These are phyloP conservation scores for Xylaria hypoxylon DNA, from an alignment of 2,329 filamentous ascomycete species.

Conservation along the genomic window DNA sequence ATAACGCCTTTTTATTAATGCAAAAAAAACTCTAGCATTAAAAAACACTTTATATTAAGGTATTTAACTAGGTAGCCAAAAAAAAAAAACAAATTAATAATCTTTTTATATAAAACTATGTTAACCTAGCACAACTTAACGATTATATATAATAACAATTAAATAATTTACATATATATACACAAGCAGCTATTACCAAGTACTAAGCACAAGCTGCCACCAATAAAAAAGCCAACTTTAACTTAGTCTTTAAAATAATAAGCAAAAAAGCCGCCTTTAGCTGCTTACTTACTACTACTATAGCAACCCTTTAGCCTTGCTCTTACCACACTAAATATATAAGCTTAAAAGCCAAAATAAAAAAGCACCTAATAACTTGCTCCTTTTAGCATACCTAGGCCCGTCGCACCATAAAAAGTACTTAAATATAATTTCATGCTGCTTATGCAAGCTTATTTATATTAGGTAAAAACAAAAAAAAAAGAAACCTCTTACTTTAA, in stretches of 20 bases:
- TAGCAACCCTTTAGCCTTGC: too few species aligned
- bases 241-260: neutral
- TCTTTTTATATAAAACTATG: neutral
- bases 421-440: neutral
- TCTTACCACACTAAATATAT: neutral
- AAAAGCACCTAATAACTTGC: neutral
- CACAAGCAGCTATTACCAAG: neutral
- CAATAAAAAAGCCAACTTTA: neutral
- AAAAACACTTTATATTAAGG: neutral
- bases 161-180: neutral
- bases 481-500: too few species aligned
- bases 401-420: neutral
- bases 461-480: too few species aligned
- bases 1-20: neutral
- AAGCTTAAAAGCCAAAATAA: neutral
- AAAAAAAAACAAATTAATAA: slow-evolving; percentile 6
- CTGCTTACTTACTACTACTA: neutral
- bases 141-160: neutral
- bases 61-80: neutral
- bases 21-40: neutral
- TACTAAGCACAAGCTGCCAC: neutral
- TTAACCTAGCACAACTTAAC: neutral
- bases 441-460: too few species aligned
- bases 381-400: neutral
- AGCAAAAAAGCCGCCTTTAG: neutral